phyloP scores from a whole-genome alignment of 176 grass and related monocot genomes.

The Oryza meridionalis region DNA sequence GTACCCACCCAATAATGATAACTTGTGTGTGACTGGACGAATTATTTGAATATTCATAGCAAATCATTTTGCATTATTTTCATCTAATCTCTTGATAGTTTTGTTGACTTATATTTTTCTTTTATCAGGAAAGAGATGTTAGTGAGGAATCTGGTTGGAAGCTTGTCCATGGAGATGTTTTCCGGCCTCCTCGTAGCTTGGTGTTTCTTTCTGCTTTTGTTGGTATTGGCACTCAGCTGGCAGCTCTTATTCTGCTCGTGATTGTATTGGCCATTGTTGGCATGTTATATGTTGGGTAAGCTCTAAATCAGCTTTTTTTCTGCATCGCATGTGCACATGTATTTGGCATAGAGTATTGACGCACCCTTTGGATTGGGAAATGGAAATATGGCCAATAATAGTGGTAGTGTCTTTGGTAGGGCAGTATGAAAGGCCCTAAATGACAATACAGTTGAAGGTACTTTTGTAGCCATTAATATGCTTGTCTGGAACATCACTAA shows the following conservation, averaged over 20 bases:
- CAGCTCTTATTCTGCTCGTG: conserved; percentile 85
- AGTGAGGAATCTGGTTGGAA: conserved; percentile 99
- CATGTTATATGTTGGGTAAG: conserved; percentile 97
- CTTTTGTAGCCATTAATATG: conserved; percentile 4
- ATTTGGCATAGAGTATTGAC: neutral
- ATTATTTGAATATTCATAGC: neutral
- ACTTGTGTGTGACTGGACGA: neutral
- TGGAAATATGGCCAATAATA: neutral
- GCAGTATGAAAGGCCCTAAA: neutral
- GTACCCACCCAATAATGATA: neutral
- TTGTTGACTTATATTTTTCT: neutral
- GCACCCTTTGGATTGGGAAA: neutral
- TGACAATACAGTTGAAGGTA: conserved; percentile 4
- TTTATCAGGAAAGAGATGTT: conserved; percentile 92
- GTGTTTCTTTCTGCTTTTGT: conserved; percentile 84
- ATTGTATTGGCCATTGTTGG: conserved; percentile 94
- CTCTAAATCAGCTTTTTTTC: conserved; percentile 14
- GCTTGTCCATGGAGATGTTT: conserved; percentile 99
- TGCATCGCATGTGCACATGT: conserved; percentile 14
- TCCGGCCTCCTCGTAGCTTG: conserved; percentile 67
- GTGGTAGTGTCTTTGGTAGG: neutral
- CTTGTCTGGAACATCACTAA: conserved; percentile 21
- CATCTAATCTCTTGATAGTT: neutral
- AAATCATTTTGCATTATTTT: neutral
- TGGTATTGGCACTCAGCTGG: conserved; percentile 87